Evolutionary conservation across 345 rosid species (phyloP), one percentile per base, ranked within the genome.

Genomic region (Odontarrhena argentea): DNA sequence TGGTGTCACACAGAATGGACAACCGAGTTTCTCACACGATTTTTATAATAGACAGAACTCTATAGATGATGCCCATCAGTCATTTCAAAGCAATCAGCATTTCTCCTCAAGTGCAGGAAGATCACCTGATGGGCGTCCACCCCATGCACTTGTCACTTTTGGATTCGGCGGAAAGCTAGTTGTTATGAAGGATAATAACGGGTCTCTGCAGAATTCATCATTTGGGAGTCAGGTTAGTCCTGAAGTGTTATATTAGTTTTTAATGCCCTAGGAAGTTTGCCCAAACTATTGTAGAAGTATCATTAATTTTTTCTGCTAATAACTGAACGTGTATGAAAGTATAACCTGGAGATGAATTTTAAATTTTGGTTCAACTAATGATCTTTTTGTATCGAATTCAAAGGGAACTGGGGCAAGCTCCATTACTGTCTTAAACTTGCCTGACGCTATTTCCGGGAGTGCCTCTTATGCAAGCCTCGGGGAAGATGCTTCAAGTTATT

Each of bases 101-200:
- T 82, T 85, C 80, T 76, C 82, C 60, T 76, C 85, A 57, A 69
- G 48, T 74, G 34, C 63, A 0, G 91, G 85, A 74, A 86, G 88
- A 77, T 87, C 98, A 48, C 74, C 98, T 61, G 96, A 89, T 76
- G 92, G 96, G 22, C 97, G 99, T 72, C 99, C 98, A 71, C 83
- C 96, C 32, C 96, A 91, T 82, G 88, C 93, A 25, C 78, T 91
- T 76, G 87, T 89, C 76, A 74, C 82, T 68, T 95, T 95, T 77
- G 99, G 99, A 18, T 95, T 95, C 82, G 98, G 98, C 55, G 98
- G 99, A 63, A 94, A 87, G 74, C 84, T 94, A 62, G 63, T 91
- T 65, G 81, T 94, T 25, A 81, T 91, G 91, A 94, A 86, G 78
- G 86, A 83, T 74, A 38, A 44, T 46, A 67, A 58, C 65, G 54